Evolutionary conservation across 2,329 filamentous ascomycete genomes (phyloP), one percentile per base, ranked within the genome.

Genomic region (Decorospora gaudefroyi): DNA sequence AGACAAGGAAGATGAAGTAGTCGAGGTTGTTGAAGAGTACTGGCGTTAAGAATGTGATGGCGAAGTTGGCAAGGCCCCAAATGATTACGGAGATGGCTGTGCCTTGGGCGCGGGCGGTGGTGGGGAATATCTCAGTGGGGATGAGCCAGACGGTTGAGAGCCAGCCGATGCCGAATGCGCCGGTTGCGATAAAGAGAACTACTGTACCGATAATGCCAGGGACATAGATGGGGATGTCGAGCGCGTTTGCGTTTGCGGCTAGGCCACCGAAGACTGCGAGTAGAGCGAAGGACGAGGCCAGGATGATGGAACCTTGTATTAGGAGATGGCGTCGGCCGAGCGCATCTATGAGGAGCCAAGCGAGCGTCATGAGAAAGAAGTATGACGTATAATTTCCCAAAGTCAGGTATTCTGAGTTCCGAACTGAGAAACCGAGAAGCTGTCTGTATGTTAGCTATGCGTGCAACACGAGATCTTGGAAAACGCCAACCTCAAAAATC

Each of bases 351-450:
- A 80, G 70, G 12, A 82, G 63, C 81, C 81, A 84, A 4, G 81
- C 79, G 7, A 81, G 63, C 0, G 80, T 83, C 81, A 84, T 84
- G 52, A 82, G 75, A 34, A 78, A 51, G 57, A 83, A 79, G 64
- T 85, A 84, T 12, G 76, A 81, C 27, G 80, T 66, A 65, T 83
- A 84, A 65, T 85, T 85, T 18, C 73, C 79, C 31, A 82, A 73
- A 0, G 81, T 84, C 10, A 83, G 66, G 48, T 76, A 78, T 61
- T 85, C 81, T 1, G 81, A 76, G 11, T 66, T 68, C 3, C 66
- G 67, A 23, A 77, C 74, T 12, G 65, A 62, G 59, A 84, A 82
- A 11, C 81, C 80, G 3, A 84, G 75, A 7, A 84, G 76, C 62
- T 82, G 72, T 60, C 16, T 6, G 79, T 37, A 79, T 79, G 50